Evolutionary conservation across 768 basidiomycete species (phyloP).

Genomic region (Tulasnella sp.): DNA sequence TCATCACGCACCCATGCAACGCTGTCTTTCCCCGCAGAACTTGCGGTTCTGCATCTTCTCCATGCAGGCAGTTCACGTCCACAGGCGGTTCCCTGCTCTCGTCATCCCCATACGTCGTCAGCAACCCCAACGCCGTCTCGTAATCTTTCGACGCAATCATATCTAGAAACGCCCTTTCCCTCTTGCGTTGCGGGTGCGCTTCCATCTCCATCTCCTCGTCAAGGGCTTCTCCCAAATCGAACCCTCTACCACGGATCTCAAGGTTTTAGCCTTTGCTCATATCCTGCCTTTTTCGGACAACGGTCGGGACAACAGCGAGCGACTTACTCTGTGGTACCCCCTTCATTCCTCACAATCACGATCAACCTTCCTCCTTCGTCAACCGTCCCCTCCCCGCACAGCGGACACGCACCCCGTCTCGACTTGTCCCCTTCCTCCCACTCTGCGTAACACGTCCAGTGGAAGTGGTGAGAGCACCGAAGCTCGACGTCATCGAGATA

Average conservation of each 20-base stretch:
- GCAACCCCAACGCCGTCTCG: not conserved
- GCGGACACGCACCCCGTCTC: not conserved
- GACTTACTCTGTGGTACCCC: conserved; percentile 3
- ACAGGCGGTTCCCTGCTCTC: not conserved
- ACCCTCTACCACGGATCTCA: conserved; percentile 6
- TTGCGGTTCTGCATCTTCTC: not conserved
- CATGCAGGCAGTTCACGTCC: conserved; percentile 5
- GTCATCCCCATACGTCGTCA: conserved; percentile 1
- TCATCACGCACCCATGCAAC: conserved; percentile 1
- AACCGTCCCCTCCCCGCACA: not conserved
- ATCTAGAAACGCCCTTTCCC: not conserved
- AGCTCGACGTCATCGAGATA: conserved; percentile 12
- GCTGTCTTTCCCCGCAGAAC: not conserved
- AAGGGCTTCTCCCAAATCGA: conserved; percentile 5
- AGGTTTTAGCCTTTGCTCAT: conserved; percentile 12
- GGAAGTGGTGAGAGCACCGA: not conserved
- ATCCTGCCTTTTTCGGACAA: not conserved
- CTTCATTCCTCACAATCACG: conserved; percentile 5
- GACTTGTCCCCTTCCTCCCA: not conserved
- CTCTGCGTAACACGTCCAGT: not conserved
- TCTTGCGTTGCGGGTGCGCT: not conserved
- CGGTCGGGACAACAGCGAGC: not conserved
- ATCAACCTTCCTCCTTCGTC: not conserved
- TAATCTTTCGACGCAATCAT: not conserved
- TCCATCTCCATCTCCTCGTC: not conserved